phyloP scores from a whole-genome alignment of 768 basidiomycete genomes.

The Chalciporus pseudorubinellus region DNA sequence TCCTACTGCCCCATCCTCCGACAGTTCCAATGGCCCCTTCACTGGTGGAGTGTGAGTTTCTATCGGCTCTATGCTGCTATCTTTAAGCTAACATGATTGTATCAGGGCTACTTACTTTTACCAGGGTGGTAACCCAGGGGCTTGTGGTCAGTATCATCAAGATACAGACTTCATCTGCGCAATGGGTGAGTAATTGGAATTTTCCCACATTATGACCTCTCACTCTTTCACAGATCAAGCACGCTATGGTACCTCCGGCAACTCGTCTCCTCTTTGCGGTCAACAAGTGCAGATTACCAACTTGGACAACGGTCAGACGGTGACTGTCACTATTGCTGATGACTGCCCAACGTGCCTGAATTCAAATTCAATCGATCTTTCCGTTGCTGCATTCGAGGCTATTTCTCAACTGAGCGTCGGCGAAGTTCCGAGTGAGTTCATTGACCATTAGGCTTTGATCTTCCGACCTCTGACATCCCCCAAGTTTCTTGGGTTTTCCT shows the following conservation, averaged over 20 bases:
- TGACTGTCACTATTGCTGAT: constrained; percentile 69
- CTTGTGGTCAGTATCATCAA: constrained; percentile 62
- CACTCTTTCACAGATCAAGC: constrained; percentile 39
- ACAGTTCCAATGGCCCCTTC: constrained; percentile 26
- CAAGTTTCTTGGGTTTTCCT: constrained; percentile 32
- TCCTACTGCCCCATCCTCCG: background rate
- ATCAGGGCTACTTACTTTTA: constrained; percentile 63
- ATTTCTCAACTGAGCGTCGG: constrained; percentile 55
- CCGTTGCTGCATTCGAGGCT: constrained; percentile 59
- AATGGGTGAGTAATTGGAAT: constrained; percentile 44
- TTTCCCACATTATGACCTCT: background rate
- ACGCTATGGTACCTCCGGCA: constrained; percentile 49
- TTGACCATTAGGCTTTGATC: background rate
- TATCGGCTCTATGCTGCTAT: background rate
- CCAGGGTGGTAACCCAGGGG: constrained; percentile 73
- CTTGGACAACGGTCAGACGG: constrained; percentile 45
- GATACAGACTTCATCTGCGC: constrained; percentile 65
- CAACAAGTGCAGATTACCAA: constrained; percentile 62
- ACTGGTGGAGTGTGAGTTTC: constrained; percentile 44
- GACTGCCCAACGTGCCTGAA: constrained; percentile 78
- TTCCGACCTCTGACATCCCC: background rate
- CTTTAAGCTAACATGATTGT: background rate
- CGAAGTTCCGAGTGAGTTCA: constrained; percentile 51
- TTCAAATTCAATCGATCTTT: constrained; percentile 70
- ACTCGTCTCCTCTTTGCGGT: constrained; percentile 61